Conservation (phyloP, 306 rosid species). For the Ziziphus jujuba region DNA sequence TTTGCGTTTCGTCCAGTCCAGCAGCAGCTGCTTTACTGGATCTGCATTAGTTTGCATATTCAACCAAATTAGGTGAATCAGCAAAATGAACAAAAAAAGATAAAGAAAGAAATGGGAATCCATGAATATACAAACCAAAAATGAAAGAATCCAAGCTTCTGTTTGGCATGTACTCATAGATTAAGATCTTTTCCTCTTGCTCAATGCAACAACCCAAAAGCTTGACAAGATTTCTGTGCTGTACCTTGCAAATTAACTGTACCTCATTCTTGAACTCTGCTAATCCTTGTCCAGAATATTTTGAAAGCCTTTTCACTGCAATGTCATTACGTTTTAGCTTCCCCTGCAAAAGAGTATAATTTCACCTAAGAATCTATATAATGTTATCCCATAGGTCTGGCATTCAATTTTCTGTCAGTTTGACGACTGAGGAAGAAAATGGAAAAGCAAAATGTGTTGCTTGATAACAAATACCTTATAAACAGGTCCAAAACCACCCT, state of each 20-base stretch:
- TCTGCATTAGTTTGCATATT: constrained; percentile 22
- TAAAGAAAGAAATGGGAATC: background rate
- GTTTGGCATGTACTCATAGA: constrained; percentile 37
- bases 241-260: constrained; percentile 28
- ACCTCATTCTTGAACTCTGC: constrained; percentile 36
- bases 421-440: too few species aligned
- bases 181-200: constrained; percentile 24
- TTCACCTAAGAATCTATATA: too few species aligned
- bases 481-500: constrained; percentile 35
- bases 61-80: background rate
- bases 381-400: too few species aligned
- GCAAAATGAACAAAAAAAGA: background rate
- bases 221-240: constrained; percentile 34
- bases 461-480: constrained; percentile 26
- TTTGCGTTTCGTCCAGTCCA: constrained; percentile 9
- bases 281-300: constrained; percentile 30
- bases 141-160: constrained; percentile 38
- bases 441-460: background rate
- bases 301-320: constrained; percentile 33
- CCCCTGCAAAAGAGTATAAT: too few species aligned
- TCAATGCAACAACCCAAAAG: constrained; percentile 35
- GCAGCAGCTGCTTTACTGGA: background rate
- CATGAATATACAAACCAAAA: constrained; percentile 24
- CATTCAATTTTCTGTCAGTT: too few species aligned
- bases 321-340: constrained; percentile 8